Evolutionary conservation across 805 yeast genomes (phyloP), one percentile per base, ranked within the genome.

Genomic region (Saccharomycopsis schoenii): DNA sequence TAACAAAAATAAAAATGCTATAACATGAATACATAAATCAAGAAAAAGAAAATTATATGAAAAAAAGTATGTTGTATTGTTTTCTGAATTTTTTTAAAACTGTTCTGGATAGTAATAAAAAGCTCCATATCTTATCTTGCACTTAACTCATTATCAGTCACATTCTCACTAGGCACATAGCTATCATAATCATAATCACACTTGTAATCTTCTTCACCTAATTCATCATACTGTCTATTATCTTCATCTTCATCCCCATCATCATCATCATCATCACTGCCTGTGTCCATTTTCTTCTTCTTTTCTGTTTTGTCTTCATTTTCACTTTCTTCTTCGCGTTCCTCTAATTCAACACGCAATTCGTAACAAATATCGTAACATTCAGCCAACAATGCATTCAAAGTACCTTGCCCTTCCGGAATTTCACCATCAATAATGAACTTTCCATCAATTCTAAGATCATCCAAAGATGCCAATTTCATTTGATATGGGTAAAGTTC

Each of bases 401-500:
- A 77, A n/a, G 96, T 84, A 5, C 97, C 99, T 73, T 94, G 99
- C 12, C 99, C 99, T 71, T 94, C 98, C 1, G 99, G 99, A 52
- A 94, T 87, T 65, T 89, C 88, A 58, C 84, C 89, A 64, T 88
- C 89, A 55, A 90, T 87, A 69, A 88, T 83, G 68, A 94, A 94
- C 75, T 89, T 93, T 8, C 99, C 99, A 71, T 94, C 98, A 14
- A 76, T 79, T 69, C 97, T 83, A 69, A 87, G 70, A 68, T 91
- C 88, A 71, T 94, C 99, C 62, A 94, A 79, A 15, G 94, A 85
- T 1, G 96, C 94, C 60, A 94, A 78, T 74, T 94, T 94, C 84
- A 94, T 83, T 73, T 94, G 98, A 71, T 89, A 94, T 6, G 99
- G 99, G 69, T 92, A 94, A 60, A 94, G 77, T 70, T 94, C 99